Evolutionary conservation across 805 yeast genomes (phyloP).

Genomic region (Spathaspora passalidarum): DNA sequence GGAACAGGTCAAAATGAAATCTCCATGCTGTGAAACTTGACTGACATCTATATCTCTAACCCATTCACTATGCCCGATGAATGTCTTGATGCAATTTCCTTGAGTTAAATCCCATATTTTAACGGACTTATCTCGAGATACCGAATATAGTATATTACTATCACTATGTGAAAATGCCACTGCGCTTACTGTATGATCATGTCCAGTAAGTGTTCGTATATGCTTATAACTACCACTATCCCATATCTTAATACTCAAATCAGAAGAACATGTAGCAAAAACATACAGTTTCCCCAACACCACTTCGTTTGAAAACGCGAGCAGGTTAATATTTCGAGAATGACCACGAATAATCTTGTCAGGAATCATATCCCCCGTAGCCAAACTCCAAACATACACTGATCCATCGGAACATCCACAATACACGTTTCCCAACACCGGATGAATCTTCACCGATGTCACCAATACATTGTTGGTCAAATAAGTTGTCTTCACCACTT

Average conservation of each 20-base stretch:
- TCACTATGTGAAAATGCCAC: slow-evolving; percentile 49
- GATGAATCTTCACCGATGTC: slow-evolving; percentile 69
- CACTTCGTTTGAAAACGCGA: slow-evolving; percentile 50
- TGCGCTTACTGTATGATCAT: slow-evolving; percentile 79
- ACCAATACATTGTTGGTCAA: slow-evolving; percentile 61
- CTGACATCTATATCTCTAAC: slow-evolving; percentile 59
- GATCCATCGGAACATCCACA: slow-evolving; percentile 73
- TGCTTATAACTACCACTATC: slow-evolving; percentile 52
- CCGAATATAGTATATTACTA: slow-evolving; percentile 51
- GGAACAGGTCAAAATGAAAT: slow-evolving; percentile 67
- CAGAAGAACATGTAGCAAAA: slow-evolving; percentile 52
- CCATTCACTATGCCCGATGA: slow-evolving; percentile 88
- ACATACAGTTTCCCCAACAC: slow-evolving; percentile 25
- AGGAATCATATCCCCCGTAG: slow-evolving; percentile 53
- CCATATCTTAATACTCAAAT: slow-evolving; percentile 67
- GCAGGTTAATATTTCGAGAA: slow-evolving; percentile 59
- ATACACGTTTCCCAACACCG: slow-evolving; percentile 60
- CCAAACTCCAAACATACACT: slow-evolving; percentile 66
- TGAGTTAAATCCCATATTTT: slow-evolving; percentile 64
- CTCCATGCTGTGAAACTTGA: slow-evolving; percentile 33
- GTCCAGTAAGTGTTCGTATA: slow-evolving; percentile 70
- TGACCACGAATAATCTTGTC: slow-evolving; percentile 70
- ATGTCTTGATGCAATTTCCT: slow-evolving; percentile 65
- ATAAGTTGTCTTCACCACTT: slow-evolving; percentile 39
- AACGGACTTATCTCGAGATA: slow-evolving; percentile 61